Evolutionary conservation across 139 green algal species (phyloP), one percentile per base, ranked within the genome.

Genomic region (Diplosphaera chodatii): DNA sequence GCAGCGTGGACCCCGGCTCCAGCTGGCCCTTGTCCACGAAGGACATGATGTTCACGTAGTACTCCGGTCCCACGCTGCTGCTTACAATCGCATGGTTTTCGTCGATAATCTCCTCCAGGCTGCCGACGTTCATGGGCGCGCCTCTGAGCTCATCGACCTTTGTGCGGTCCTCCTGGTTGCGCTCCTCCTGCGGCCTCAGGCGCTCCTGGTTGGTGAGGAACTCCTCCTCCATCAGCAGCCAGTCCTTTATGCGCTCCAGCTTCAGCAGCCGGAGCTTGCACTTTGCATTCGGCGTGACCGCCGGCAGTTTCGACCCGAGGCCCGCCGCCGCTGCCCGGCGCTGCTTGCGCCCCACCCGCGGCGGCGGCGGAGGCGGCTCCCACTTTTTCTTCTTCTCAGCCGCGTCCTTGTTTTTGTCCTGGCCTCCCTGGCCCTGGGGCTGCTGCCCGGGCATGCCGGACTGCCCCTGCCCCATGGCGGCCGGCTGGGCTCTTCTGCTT

Each of bases 171-270:
- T 98, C 95, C 79, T 98, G 90, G 32, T 92, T 95, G 28, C 90
- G 83, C 74, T 99, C 92, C 63, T 98, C 92, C 55, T 94, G 89
- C 3, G 91, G 94, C 81, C 97, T 96, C 22, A 96, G 78, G 63
- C 81, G 79, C 77, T 90, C 95, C 77, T 98, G 94, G 73, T 95
- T 97, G 23, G 80, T 73, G 29, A 99, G 95, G 78, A 95, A 99
- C 83, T 99, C 96, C 79, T 99, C 92, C 85, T 99, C 96, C 93
- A 99, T 98, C 13, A 99, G 82, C 48, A 99, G 82, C 83, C 94
- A 99, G 77, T 99, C 96, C 81, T 99, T 99, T 25, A 99, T 84
- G 21, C 96, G 87, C 80, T 99, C 96, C 33, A 99, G 86, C 84
- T 99, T 99, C 0, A 99, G 82, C 73, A 97, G 77, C 22, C 96